Base-by-base conservation (phyloP, 1,284 basidiomycete species). In the Taiwanofungus camphoratus region DNA sequence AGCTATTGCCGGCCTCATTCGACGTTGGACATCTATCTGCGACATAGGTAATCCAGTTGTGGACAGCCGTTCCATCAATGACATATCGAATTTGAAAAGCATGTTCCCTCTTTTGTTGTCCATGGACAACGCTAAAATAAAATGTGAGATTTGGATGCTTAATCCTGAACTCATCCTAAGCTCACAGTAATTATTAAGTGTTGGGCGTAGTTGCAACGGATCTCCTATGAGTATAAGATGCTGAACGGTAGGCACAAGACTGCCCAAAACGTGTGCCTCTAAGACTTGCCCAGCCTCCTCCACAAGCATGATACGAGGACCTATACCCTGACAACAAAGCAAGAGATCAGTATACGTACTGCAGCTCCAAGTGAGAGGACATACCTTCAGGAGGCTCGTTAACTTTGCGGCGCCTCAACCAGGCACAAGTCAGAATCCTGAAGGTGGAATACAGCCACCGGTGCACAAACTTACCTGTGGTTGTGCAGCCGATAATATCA, bases 211-310 rank as follows among this genome's bases (percentile, higher is more conserved):
- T 60, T 87, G 85, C 2, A 74, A 65, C 1, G 85, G 57, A 30
- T 59, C 57, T 6, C 57, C 57, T 18, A 51, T 49, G 20, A 39
- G 36, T 46, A 61, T 37, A 27, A 60, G 33, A 29, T 59, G 55
- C 33, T 57, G 52, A 3, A 57, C 48, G 15, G 45, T 51, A 0
- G 74, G 76, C 3, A 82, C 79, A 2, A 86, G 67, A 36, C 68
- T 73, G 1, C 73, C 75, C 0, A 87, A 57, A 9, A 85, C 66
- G 52, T 88, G 85, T 2, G 84, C 77, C 60, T 88, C 86, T 12
- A 87, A 68, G 0, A 88, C 82, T 63, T 88, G 85, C 0, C 86
- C 86, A 0, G 85, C 85, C 57, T 88, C 86, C 27, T 58, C 51
- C 0, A 58, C 50, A 23, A 56, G 44, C 3, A 56, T 23, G 1